These are phyloP conservation scores for Strobilomyces echinocephalus DNA, from an alignment of 768 basidiomycete species.

Conservation along the genomic window DNA sequence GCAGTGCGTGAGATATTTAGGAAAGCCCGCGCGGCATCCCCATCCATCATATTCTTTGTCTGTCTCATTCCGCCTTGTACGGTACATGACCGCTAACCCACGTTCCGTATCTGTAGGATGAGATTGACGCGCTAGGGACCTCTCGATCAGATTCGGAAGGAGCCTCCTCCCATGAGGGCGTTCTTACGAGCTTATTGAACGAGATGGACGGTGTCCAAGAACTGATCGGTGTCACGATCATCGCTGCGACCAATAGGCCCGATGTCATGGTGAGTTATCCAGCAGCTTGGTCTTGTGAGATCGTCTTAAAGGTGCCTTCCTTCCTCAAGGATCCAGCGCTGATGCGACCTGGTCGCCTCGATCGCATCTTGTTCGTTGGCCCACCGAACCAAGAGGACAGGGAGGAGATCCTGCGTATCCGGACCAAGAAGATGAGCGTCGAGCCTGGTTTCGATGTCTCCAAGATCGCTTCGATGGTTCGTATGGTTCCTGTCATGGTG, in stretches of 20 bases:
- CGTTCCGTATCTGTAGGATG: constrained; percentile 60
- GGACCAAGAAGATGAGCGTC: constrained; percentile 75
- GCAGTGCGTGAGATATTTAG: constrained; percentile 93
- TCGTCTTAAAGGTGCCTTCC: not conserved
- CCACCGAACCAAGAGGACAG: constrained; percentile 80
- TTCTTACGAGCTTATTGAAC: constrained; percentile 87
- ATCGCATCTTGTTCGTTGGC: constrained; percentile 91
- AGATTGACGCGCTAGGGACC: constrained; percentile 90
- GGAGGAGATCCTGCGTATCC: constrained; percentile 80
- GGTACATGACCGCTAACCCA: not conserved
- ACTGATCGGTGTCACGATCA: constrained; percentile 87
- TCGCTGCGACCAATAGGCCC: constrained; percentile 95
- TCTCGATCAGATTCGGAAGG: constrained; percentile 58
- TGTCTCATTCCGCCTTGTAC: constrained; percentile 22
- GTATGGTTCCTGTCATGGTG: not conserved
- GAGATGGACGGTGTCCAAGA: constrained; percentile 99
- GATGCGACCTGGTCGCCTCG: constrained; percentile 91
- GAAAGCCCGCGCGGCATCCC: constrained; percentile 90
- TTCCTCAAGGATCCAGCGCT: constrained; percentile 78
- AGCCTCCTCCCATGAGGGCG: constrained; percentile 71
- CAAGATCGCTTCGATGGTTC: constrained; percentile 66
- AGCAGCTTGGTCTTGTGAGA: not conserved
- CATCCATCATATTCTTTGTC: constrained; percentile 96
- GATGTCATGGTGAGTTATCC: constrained; percentile 68
- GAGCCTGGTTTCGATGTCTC: constrained; percentile 62